Base-by-base conservation (phyloP, 2,329 filamentous ascomycete genomes). In the Apiospora saccharicola region DNA sequence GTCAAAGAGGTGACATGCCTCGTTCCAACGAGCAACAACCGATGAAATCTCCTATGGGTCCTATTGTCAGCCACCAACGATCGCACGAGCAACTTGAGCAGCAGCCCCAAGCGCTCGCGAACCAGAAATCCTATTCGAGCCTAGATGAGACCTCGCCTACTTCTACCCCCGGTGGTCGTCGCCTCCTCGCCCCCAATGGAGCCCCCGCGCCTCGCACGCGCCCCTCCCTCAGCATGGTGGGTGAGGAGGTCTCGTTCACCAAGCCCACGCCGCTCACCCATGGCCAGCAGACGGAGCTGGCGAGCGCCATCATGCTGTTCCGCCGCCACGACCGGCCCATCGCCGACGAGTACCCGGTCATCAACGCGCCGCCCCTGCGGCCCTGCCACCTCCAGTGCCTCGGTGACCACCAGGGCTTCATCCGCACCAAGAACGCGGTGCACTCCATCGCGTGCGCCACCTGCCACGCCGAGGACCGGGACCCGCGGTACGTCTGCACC, bases 391-490 rank as follows among this genome's bases (percentile, higher is more conserved):
- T 84, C 74, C 76, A 80, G 72, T 90, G 89, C 79, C 83, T 86
- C 72, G 83, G 85, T 53, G 78, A 78, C 4, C 89, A 90, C 77
- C 78, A 78, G 67, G 82, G 79, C 67, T 87, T 90, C 85, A 82
- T 85, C 71, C 80, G 83, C 49, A 84, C 85, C 70, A 80, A 81
- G 73, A 90, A 90, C 78, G 79, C 77, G 67, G 78, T 84, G 75
- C 87, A 89, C 76, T 83, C 88, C 1, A 81, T 90, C 26, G 82
- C 86, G 14, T 90, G 89, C 78, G 86, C 89, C 78, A 83, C 85
- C 4, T 90, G 89, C 78, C 82, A 83, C 70, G 82, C 81, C 72
- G 80, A 82, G 69, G 86, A 89, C 72, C 76, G 78, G 8, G 82
- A 84, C 64, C 80, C 84, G 74, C 85, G 88, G 47, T 86, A 81